Evolutionary conservation across 441 rosid genomes (phyloP).

Genomic region (Francoa sonchifolia): DNA sequence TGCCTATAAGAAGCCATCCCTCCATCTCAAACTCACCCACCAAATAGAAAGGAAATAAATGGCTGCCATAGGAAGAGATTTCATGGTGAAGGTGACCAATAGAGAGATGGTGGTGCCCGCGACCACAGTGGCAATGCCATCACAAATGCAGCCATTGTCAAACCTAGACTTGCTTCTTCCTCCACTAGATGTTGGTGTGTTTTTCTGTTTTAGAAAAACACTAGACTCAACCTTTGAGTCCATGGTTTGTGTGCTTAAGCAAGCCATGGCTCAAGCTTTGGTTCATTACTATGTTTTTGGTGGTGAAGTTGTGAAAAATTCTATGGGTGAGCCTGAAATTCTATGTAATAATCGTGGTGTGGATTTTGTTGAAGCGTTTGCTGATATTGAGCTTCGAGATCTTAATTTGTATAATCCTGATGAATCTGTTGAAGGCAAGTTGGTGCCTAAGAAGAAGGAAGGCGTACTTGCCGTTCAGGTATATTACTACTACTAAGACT

Average conservation of each 20-base stretch:
- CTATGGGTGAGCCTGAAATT: constrained; percentile 61
- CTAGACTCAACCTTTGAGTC: constrained; percentile 17
- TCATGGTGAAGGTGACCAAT: too few relatives aligned
- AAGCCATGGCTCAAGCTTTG: constrained; percentile 43
- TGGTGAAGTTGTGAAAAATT: constrained; percentile 47
- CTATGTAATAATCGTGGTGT: constrained; percentile 72
- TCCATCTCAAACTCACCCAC: too few relatives aligned
- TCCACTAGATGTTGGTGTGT: constrained; percentile 41
- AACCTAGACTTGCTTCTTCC: constrained; percentile 82
- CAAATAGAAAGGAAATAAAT: too few relatives aligned
- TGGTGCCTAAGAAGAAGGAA: constrained; percentile 47
- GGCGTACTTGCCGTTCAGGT: constrained; percentile 76
- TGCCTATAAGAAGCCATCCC: too few relatives aligned
- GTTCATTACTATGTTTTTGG: constrained; percentile 54
- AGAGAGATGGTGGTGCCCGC: constrained; percentile 47
- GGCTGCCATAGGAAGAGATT: too few relatives aligned
- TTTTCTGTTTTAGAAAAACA: constrained; percentile 41
- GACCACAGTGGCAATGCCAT: constrained; percentile 50
- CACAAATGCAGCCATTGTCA: constrained; percentile 73
- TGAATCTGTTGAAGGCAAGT: constrained; percentile 38
- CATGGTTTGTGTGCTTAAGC: constrained; percentile 30
- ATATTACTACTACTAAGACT: too few relatives aligned
- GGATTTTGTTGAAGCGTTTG: constrained; percentile 45
- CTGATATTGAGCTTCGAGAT: constrained; percentile 36
- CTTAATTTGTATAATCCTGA: constrained; percentile 62